phyloP scores from a whole-genome alignment of 306 rosid species.

The Coriaria nepalensis region DNA sequence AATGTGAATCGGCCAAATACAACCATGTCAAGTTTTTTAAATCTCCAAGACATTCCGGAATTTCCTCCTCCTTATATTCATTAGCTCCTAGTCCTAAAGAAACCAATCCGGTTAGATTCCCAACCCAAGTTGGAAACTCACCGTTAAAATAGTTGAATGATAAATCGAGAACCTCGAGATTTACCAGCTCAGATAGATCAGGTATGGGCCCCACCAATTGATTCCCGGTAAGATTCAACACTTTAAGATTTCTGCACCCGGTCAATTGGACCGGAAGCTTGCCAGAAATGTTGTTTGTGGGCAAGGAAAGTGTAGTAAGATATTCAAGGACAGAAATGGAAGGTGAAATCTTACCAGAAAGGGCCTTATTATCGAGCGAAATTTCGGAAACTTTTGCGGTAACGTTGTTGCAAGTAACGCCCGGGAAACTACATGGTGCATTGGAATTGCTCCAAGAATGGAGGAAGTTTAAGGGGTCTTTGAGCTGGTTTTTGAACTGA shows the following conservation, averaged over 20 bases:
- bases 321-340: slow-evolving; percentile 39
- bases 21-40: slow-evolving; percentile 74
- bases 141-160: slow-evolving; percentile 50
- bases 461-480: slow-evolving; percentile 45
- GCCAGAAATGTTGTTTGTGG: slow-evolving; percentile 51
- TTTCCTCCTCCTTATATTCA: slow-evolving; percentile 27
- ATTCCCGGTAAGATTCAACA: slow-evolving; percentile 53
- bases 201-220: slow-evolving; percentile 48
- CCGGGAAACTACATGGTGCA: slow-evolving; percentile 51
- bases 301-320: slow-evolving; percentile 39
- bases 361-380: slow-evolving; percentile 43
- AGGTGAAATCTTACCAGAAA: slow-evolving; percentile 54
- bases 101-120: slow-evolving; percentile 36
- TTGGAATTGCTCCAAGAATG: slow-evolving; percentile 48
- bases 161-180: slow-evolving; percentile 54
- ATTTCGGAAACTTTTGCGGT: slow-evolving; percentile 45
- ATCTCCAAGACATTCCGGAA: slow-evolving; percentile 52
- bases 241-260: slow-evolving; percentile 36
- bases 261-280: slow-evolving; percentile 43
- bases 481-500: slow-evolving; percentile 51
- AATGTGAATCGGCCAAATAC: slow-evolving; percentile 40
- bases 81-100: slow-evolving; percentile 56
- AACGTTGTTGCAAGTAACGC: slow-evolving; percentile 42
- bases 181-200: slow-evolving; percentile 48
- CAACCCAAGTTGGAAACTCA: slow-evolving; percentile 61